phyloP scores from a whole-genome alignment of 345 rosid species.

The Populus pruinosa region DNA sequence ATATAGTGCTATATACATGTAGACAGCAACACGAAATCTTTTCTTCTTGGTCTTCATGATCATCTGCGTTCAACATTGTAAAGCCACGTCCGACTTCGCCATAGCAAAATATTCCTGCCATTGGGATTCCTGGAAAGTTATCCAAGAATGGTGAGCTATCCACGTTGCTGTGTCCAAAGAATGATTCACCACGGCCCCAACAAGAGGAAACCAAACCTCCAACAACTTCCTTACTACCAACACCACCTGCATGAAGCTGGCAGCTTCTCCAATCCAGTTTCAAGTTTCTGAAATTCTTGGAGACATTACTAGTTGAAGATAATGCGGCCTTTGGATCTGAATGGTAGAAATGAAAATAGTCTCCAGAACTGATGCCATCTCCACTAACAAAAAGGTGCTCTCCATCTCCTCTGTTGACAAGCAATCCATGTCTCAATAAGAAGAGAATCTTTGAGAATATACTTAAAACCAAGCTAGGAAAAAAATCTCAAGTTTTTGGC shows the following conservation, averaged over 20 bases:
- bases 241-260: background rate
- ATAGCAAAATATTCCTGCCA: conserved; percentile 55
- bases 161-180: conserved; percentile 39
- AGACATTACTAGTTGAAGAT: conserved; percentile 32
- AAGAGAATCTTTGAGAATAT: background rate
- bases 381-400: conserved; percentile 55
- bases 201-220: conserved; percentile 71
- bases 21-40: conserved; percentile 21
- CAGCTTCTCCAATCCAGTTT: conserved; percentile 31
- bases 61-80: conserved; percentile 12
- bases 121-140: conserved; percentile 57
- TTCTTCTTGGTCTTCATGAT: conserved; percentile 17
- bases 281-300: conserved; percentile 36
- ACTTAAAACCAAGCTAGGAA: background rate
- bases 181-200: conserved; percentile 48
- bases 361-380: conserved; percentile 54
- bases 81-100: conserved; percentile 66
- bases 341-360: conserved; percentile 58
- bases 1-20: conserved; percentile 64
- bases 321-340: conserved; percentile 42
- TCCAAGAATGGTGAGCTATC: conserved; percentile 61
- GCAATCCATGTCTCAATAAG: background rate
- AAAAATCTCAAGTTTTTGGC: too few relatives aligned
- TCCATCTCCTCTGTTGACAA: conserved; percentile 53
- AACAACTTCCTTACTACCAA: conserved; percentile 35